phyloP scores from a whole-genome alignment of 257 asterid genomes.

The Plantago ovata region DNA sequence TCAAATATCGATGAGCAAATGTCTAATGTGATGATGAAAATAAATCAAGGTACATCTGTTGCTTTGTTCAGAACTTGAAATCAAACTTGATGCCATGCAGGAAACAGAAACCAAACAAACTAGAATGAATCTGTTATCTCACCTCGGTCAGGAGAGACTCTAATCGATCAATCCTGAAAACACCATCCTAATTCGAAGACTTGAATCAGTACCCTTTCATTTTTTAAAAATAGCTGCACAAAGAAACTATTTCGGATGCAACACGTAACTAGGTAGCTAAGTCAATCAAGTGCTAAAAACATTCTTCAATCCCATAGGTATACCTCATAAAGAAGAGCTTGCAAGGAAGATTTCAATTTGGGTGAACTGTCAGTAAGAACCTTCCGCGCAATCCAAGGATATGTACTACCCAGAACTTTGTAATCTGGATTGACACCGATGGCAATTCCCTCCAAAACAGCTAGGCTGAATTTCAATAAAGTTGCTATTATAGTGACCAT shows the following conservation, averaged over 20 bases:
- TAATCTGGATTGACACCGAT: conserved; percentile 66
- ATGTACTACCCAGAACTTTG: conserved; percentile 96
- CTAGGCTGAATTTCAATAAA: conserved; percentile 61
- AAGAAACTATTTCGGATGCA: conserved; percentile 8
- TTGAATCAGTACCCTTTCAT: conserved; percentile 32
- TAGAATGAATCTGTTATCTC: conserved; percentile 21
- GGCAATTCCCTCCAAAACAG: conserved; percentile 96
- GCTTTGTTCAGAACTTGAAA: neutral
- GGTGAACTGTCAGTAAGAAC: conserved; percentile 89
- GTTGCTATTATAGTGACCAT: conserved; percentile 8
- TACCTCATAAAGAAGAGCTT: conserved; percentile 84
- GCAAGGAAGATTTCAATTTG: conserved; percentile 71
- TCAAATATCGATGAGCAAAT: too few species aligned
- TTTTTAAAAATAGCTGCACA: conserved; percentile 15
- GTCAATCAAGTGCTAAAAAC: conserved; percentile 3
- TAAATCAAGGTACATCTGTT: conserved; percentile 8
- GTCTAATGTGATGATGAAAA: too few species aligned
- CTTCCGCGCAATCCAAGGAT: conserved; percentile 97
- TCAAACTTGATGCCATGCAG: conserved; percentile 17
- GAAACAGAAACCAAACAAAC: conserved; percentile 14
- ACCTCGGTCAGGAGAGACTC: conserved; percentile 95
- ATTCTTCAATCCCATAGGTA: conserved; percentile 5
- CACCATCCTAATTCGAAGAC: conserved; percentile 61
- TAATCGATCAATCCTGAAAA: conserved; percentile 89
- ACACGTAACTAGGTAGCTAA: conserved; percentile 8